These are phyloP conservation scores for Prunus salicina DNA, from an alignment of 306 rosid genomes.

Conservation along the genomic window DNA sequence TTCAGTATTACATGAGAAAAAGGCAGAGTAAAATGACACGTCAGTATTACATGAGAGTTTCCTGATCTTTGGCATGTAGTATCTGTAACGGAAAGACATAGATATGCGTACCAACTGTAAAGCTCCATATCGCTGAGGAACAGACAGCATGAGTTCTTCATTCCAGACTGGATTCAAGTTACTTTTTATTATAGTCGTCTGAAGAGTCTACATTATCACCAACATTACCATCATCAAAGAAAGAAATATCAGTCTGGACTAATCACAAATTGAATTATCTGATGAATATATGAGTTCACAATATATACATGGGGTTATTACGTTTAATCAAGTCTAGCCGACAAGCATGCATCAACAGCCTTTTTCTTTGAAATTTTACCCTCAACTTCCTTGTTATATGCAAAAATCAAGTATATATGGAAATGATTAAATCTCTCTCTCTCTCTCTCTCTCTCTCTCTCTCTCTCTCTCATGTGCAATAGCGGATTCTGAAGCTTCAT, in stretches of 20 bases:
- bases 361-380: background rate
- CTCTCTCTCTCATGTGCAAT: background rate
- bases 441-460: background rate
- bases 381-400: background rate
- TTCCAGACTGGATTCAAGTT: slow-evolving; percentile 99
- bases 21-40: background rate
- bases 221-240: slow-evolving; percentile 20
- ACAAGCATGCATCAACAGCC: background rate
- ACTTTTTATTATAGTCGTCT: slow-evolving; percentile 57
- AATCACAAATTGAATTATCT: background rate
- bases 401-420: background rate
- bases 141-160: slow-evolving; percentile 95
- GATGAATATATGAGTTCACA: background rate
- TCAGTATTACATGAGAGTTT: background rate
- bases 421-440: background rate
- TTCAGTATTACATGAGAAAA: background rate
- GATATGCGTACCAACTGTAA: slow-evolving; percentile 71
- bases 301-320: background rate
- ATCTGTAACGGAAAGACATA: background rate
- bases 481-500: background rate
- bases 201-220: slow-evolving; percentile 53
- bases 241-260: background rate
- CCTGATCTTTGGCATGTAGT: background rate
- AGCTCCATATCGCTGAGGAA: slow-evolving; percentile 73
- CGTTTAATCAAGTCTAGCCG: background rate